Conservation (phyloP, 2,329 filamentous ascomycete species). For the Aspergillus versicolor region DNA sequence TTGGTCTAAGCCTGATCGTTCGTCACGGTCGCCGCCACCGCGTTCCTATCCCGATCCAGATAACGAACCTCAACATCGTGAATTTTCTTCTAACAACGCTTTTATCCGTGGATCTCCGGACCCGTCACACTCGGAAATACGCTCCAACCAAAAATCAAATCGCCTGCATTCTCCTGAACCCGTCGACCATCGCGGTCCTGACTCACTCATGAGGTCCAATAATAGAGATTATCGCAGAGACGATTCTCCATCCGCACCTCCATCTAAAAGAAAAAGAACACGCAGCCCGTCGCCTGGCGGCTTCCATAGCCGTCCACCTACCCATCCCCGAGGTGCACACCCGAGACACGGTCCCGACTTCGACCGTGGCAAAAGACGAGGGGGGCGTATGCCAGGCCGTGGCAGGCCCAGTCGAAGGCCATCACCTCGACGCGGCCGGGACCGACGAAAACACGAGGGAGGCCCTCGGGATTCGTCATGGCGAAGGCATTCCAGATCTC, state of each 20-base stretch:
- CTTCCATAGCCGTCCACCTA: conserved; percentile 26
- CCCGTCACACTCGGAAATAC: conserved; percentile 19
- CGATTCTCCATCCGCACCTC: conserved; percentile 31
- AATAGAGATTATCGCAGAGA: conserved; percentile 30
- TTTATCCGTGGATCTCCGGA: conserved; percentile 28
- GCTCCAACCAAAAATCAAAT: conserved; percentile 23
- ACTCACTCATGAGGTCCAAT: conserved; percentile 18
- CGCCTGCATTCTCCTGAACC: conserved; percentile 23
- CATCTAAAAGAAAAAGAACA: conserved; percentile 40
- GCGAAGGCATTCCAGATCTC: conserved; percentile 34
- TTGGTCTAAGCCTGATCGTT: conserved; percentile 40
- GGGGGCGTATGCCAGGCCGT: conserved; percentile 34
- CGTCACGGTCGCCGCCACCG: conserved; percentile 40
- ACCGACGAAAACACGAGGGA: conserved; percentile 31
- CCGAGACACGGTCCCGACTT: conserved; percentile 36
- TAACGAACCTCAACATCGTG: conserved; percentile 32
- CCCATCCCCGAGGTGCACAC: conserved; percentile 21
- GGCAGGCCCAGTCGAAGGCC: conserved; percentile 30
- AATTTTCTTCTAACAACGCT: conserved; percentile 27
- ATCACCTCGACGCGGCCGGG: conserved; percentile 35
- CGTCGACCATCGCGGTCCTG: conserved; percentile 21
- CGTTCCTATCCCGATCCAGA: conserved; percentile 31
- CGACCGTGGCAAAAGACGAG: conserved; percentile 36
- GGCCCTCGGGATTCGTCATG: conserved; percentile 28
- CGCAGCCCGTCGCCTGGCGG: conserved; percentile 41